Percentiles rank a stretch among this genome's conserved stretches.
phyloP scores from a whole-genome alignment of 2,329 filamentous ascomycete species.

The Sporothrix phasma region DNA sequence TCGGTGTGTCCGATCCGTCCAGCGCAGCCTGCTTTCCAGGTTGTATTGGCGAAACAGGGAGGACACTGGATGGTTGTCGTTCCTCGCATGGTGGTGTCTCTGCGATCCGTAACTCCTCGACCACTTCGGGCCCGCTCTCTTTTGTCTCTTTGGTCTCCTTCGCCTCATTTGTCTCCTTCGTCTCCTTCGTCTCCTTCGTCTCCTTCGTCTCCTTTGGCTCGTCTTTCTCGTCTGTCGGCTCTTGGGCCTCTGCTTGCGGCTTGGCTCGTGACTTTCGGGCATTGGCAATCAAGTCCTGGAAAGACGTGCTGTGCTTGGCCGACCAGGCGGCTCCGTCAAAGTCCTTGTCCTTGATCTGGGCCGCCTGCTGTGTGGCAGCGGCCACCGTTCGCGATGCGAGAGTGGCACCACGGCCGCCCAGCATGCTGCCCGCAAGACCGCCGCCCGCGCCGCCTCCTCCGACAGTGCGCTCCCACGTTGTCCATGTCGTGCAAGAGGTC shows the following conservation, averaged over 20 bases:
- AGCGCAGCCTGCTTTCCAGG: background rate
- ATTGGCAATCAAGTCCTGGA: slow-evolving; percentile 67
- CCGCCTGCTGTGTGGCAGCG: slow-evolving; percentile 24
- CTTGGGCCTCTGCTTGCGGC: slow-evolving; percentile 23
- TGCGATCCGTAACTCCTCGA: background rate
- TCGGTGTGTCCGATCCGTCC: background rate
- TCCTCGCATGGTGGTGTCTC: slow-evolving; percentile 8
- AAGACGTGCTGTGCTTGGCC: slow-evolving; percentile 60
- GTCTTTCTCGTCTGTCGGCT: slow-evolving; percentile 14
- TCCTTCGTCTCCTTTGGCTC: background rate
- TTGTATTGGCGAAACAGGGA: background rate
- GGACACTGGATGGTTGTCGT: background rate
- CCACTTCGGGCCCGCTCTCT: background rate
- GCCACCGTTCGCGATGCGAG: slow-evolving; percentile 11
- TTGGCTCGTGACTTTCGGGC: slow-evolving; percentile 51
- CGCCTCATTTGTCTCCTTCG: no score
- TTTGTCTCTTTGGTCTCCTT: background rate
- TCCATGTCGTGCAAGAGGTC: slow-evolving; percentile 73
- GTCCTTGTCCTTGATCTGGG: slow-evolving; percentile 70
- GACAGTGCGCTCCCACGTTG: slow-evolving; percentile 75
- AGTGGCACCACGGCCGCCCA: slow-evolving; percentile 20
- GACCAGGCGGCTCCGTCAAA: slow-evolving; percentile 77
- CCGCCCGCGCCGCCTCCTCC: slow-evolving; percentile 37
- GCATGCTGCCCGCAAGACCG: background rate
- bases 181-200: no score